Percentiles rank a stretch among this genome's conserved stretches.
These are phyloP conservation scores for Diaporthe aspalathi DNA, from an alignment of 2,329 filamentous ascomycete species.

Conservation along the genomic window DNA sequence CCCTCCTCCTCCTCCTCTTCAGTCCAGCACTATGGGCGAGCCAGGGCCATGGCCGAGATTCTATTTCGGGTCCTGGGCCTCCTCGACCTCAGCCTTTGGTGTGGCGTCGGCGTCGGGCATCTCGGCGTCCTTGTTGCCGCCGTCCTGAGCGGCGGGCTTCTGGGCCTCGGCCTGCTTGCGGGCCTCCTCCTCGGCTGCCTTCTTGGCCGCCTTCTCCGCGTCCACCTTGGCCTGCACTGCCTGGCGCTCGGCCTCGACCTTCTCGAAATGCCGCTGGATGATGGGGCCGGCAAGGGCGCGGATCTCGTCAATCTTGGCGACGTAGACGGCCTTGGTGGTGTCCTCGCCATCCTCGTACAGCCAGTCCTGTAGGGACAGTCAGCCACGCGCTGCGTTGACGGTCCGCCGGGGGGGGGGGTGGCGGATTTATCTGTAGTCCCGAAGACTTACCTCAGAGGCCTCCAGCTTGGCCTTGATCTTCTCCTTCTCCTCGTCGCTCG, in stretches of 20 bases:
- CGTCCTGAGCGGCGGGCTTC: constrained; percentile 54
- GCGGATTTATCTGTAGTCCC: not conserved
- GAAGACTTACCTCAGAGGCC: constrained; percentile 79
- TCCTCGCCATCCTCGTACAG: constrained; percentile 98
- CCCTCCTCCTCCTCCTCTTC: not conserved
- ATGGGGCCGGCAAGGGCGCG: constrained; percentile 90
- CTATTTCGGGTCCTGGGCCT: constrained; percentile 50
- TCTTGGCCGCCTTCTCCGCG: constrained; percentile 81
- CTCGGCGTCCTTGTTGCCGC: constrained; percentile 64
- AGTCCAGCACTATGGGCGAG: not conserved
- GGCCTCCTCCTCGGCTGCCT: constrained; percentile 68
- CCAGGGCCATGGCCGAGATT: not conserved
- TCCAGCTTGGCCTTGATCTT: constrained; percentile 87
- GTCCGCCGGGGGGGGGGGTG: too few species aligned
- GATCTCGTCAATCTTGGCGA: constrained; percentile 96
- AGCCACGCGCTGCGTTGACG: constrained; percentile 42
- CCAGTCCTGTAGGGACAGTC: constrained; percentile 79
- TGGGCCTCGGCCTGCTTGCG: constrained; percentile 65
- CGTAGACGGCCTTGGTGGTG: constrained; percentile 90
- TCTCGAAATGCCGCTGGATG: constrained; percentile 94
- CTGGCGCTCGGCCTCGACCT: constrained; percentile 87
- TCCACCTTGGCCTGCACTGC: constrained; percentile 81
- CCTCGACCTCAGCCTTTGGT: constrained; percentile 63
- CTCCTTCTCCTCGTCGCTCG: constrained; percentile 91
- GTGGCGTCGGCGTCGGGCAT: constrained; percentile 70